Percentiles rank a stretch among this genome's conserved stretches.
Conservation (phyloP, 1,139 yeast species). For the Zygosaccharomyces pseudobailii region DNA sequence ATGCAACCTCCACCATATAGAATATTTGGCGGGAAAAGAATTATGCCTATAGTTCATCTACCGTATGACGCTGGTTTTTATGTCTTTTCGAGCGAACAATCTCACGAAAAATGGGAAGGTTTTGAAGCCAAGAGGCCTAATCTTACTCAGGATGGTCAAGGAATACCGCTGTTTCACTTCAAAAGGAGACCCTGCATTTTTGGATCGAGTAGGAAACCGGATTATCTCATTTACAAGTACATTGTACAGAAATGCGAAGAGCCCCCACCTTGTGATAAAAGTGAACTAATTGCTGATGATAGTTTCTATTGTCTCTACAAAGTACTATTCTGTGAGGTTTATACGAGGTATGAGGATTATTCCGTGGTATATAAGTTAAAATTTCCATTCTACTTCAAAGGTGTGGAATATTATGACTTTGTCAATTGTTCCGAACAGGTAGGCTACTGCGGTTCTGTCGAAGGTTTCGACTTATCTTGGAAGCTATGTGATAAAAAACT, state of each 20-base stretch:
- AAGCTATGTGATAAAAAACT: background rate
- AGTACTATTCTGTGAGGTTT: constrained; percentile 12
- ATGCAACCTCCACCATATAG: too few relatives aligned
- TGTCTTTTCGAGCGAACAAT: too few relatives aligned
- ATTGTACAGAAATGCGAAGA: background rate
- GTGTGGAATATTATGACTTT: background rate
- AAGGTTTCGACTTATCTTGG: background rate
- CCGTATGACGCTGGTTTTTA: too few relatives aligned
- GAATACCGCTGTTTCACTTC: background rate
- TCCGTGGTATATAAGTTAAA: constrained; percentile 1
- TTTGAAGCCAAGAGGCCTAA: too few relatives aligned
- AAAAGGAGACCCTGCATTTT: background rate
- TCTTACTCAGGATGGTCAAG: too few relatives aligned
- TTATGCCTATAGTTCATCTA: too few relatives aligned
- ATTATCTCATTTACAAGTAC: background rate
- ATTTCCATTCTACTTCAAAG: constrained; percentile 1
- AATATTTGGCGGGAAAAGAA: too few relatives aligned
- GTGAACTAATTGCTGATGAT: background rate
- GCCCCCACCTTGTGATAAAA: constrained; percentile 7
- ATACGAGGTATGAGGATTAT: background rate
- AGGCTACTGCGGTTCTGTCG: background rate
- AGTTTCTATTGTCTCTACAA: constrained; percentile 5
- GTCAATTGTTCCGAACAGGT: background rate
- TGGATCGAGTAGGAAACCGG: background rate
- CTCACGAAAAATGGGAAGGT: too few relatives aligned